phyloP scores from a whole-genome alignment of 768 basidiomycete species.

The Hygrocybe coccinea region DNA sequence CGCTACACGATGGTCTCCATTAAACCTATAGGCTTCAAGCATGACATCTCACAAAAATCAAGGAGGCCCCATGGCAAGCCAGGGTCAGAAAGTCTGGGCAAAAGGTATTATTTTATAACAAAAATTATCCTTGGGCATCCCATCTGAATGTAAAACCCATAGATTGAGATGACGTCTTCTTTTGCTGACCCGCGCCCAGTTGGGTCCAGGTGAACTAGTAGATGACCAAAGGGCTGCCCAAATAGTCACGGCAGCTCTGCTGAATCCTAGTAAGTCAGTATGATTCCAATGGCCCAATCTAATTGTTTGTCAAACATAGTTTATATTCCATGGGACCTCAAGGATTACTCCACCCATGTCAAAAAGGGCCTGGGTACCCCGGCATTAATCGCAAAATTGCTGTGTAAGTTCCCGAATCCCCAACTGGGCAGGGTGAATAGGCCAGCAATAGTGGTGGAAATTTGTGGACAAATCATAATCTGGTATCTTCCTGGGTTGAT shows the following conservation, averaged over 20 bases:
- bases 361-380: not conserved
- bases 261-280: not conserved
- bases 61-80: too few species aligned
- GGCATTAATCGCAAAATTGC: not conserved
- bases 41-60: too few species aligned
- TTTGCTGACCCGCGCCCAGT: too few species aligned
- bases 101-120: too few species aligned
- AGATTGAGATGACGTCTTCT: too few species aligned
- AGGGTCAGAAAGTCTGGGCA: too few species aligned
- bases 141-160: too few species aligned
- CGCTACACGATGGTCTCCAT: too few species aligned
- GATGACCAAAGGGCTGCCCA: not conserved
- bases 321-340: not conserved
- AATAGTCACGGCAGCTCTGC: not conserved
- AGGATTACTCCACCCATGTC: not conserved
- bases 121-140: too few species aligned
- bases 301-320: not conserved
- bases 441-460: not conserved
- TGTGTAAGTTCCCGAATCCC: not conserved
- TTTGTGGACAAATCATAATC: not conserved
- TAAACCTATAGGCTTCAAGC: too few species aligned
- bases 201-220: too few species aligned
- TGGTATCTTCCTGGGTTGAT: not conserved
- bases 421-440: not conserved
- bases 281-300: not conserved